These are phyloP conservation scores for Pseudogymnoascus sp. DNA, from an alignment of 2,329 filamentous ascomycete species.

Conservation along the genomic window DNA sequence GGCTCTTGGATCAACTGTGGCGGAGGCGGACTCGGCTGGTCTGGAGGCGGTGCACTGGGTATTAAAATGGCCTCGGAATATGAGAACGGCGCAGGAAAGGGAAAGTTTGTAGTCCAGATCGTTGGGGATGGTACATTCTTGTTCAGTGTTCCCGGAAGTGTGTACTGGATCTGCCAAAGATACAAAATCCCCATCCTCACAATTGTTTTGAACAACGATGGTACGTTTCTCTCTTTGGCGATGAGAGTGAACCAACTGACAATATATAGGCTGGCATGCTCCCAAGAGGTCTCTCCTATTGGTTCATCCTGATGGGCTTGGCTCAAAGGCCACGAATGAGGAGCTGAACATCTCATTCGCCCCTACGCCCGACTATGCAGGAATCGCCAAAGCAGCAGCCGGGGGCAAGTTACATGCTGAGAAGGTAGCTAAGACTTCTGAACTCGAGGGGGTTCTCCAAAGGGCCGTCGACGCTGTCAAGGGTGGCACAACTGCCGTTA, in stretches of 20 bases:
- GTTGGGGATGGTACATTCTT: constrained; percentile 62
- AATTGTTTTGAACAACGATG: constrained; percentile 61
- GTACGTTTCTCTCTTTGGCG: constrained; percentile 13
- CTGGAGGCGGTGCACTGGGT: constrained; percentile 64
- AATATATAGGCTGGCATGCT: constrained; percentile 51
- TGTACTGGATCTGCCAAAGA: constrained; percentile 60
- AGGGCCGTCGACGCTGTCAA: constrained; percentile 52
- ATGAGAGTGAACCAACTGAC: neutral
- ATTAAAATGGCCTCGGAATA: constrained; percentile 62
- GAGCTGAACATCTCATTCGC: constrained; percentile 59
- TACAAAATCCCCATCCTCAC: constrained; percentile 60
- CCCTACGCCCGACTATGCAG: constrained; percentile 54
- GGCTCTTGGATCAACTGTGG: constrained; percentile 76
- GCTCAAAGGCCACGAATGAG: constrained; percentile 51
- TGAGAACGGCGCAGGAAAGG: constrained; percentile 38
- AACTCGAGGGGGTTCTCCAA: constrained; percentile 44
- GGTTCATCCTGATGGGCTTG: constrained; percentile 56
- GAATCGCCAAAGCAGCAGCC: constrained; percentile 57
- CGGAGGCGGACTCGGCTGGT: constrained; percentile 73
- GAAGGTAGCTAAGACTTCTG: constrained; percentile 45
- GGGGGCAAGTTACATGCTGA: constrained; percentile 55
- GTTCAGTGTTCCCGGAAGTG: constrained; percentile 55
- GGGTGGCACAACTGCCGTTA: constrained; percentile 47
- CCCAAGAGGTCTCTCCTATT: constrained; percentile 52
- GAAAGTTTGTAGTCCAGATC: constrained; percentile 53